Conservation (phyloP, 345 rosid species). For the Balakata baccata region DNA sequence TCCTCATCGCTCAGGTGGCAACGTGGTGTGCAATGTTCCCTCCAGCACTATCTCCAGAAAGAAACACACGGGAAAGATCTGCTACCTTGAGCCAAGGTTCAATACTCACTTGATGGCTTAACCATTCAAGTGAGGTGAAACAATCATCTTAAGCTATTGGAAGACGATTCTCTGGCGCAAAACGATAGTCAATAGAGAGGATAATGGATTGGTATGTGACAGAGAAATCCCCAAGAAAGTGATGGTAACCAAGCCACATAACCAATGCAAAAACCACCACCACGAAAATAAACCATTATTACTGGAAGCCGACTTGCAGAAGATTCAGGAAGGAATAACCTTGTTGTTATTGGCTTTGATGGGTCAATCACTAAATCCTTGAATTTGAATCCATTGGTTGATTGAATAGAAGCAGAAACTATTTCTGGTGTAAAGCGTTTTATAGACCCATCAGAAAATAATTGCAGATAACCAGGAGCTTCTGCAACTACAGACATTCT, state of each 20-base stretch:
- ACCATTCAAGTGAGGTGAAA: slow-evolving; percentile 49
- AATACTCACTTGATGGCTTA: slow-evolving; percentile 14
- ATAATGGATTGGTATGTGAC: slow-evolving; percentile 35
- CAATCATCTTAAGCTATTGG: slow-evolving; percentile 58
- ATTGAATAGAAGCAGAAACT: slow-evolving; percentile 32
- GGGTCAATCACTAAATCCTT: slow-evolving; percentile 46
- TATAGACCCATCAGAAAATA: slow-evolving; percentile 52
- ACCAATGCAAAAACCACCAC: slow-evolving; percentile 65
- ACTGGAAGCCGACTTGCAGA: slow-evolving; percentile 30
- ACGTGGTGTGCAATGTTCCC: slow-evolving; percentile 61
- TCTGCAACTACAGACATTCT: slow-evolving; percentile 46
- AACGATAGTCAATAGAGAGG: slow-evolving; percentile 53
- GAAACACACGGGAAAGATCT: slow-evolving; percentile 39
- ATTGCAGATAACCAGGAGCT: slow-evolving; percentile 51
- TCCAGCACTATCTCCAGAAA: slow-evolving; percentile 65
- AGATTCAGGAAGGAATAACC: slow-evolving; percentile 45
- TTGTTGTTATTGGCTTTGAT: slow-evolving; percentile 42
- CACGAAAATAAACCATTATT: slow-evolving; percentile 54
- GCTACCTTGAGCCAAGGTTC: slow-evolving; percentile 53
- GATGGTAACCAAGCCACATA: slow-evolving; percentile 64
- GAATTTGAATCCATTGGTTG: slow-evolving; percentile 32
- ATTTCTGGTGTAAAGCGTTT: slow-evolving; percentile 41
- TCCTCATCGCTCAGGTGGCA: slow-evolving; percentile 33
- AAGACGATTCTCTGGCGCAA: slow-evolving; percentile 60
- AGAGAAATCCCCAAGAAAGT: slow-evolving; percentile 55